Evolutionary conservation across 2,329 filamentous ascomycete genomes (phyloP), one percentile per base, ranked within the genome.

Genomic region (Penicillium sp.): DNA sequence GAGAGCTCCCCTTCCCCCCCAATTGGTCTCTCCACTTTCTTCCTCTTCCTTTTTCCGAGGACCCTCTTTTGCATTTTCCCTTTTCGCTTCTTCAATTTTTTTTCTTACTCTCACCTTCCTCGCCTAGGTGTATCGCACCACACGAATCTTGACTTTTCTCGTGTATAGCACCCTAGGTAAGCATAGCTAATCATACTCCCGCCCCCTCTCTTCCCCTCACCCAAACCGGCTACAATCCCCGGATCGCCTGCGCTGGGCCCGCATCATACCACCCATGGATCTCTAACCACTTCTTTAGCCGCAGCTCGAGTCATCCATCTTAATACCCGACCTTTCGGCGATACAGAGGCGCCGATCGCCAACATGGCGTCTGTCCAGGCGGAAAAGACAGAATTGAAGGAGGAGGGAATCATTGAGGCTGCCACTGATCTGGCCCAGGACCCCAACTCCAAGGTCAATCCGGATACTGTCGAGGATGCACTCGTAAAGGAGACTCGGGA

Each of bases 401-500:
- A 88, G 74, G 87, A 96, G 76, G 90, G 88, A 63, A 89, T 86
- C 63, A 79, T 93, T 58, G 90, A 95, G 70, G 89, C 90, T 57
- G 87, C 92, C 54, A 82, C 82, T 60, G 63, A 69, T 31, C 63
- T 73, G 35, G 52, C 65, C 8, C 60, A 69, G 33, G 84, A 96
- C 72, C 86, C 90, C 35, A 77, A 90, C 65, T 89, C 82, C 71
- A 78, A 76, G 45, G 83, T 92, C 62, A 84, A 86, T 1, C 81
- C 90, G 47, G 84, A 89, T 41, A 86, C 88, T 62, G 90, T 90
- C 31, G 84, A 96, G 76, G 82, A 84, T 64, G 84, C 85, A 67
- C 83, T 97, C 48, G 82, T 96, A 26, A 81, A 90, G 53, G 87
- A 96, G 73, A 91, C 90, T 64, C 86, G 83, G 69, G 88, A 89